Percentiles rank a stretch among this genome's conserved stretches.
Conservation (phyloP, 1,139 yeast genomes). For the Tardiomyces blankii region DNA sequence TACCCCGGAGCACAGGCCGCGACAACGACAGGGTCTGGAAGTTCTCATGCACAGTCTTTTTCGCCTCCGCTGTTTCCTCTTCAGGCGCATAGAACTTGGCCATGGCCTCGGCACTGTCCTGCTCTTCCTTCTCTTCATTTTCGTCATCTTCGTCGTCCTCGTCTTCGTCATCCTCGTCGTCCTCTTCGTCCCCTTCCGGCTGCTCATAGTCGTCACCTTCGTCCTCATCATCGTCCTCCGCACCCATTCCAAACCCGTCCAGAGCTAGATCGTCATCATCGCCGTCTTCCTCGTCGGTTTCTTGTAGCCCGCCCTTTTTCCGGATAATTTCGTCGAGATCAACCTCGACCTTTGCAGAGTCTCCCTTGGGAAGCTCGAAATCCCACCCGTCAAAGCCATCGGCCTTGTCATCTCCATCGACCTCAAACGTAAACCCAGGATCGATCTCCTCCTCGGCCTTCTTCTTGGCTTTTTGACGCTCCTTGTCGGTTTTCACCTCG, state of each 20-base stretch:
- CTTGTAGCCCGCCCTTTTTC: conserved; percentile 38
- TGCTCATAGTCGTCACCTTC: conserved; percentile 34
- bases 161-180: conserved; percentile 17
- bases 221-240: conserved; percentile 30
- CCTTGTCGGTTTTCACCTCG: conserved; percentile 9
- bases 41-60: conserved; percentile 39
- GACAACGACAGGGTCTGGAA: conserved; percentile 76
- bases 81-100: conserved; percentile 24
- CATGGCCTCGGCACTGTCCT: conserved; percentile 23
- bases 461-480: conserved; percentile 14
- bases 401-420: conserved; percentile 41
- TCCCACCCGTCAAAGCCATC: conserved; percentile 72
- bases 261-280: conserved; percentile 49
- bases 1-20: conserved; percentile 79
- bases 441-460: conserved; percentile 33
- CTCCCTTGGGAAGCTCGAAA: conserved; percentile 39
- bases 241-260: conserved; percentile 72
- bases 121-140: conserved; percentile 19
- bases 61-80: conserved; percentile 24
- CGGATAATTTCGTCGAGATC: conserved; percentile 78
- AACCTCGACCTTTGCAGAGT: conserved; percentile 37
- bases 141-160: conserved; percentile 22
- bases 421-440: conserved; percentile 61
- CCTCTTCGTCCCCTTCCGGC: conserved; percentile 25
- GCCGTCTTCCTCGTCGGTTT: conserved; percentile 28